These are phyloP conservation scores for Coemansia sp. DNA, from an alignment of 192 early-diverging fungal genomes.

Conservation along the genomic window DNA sequence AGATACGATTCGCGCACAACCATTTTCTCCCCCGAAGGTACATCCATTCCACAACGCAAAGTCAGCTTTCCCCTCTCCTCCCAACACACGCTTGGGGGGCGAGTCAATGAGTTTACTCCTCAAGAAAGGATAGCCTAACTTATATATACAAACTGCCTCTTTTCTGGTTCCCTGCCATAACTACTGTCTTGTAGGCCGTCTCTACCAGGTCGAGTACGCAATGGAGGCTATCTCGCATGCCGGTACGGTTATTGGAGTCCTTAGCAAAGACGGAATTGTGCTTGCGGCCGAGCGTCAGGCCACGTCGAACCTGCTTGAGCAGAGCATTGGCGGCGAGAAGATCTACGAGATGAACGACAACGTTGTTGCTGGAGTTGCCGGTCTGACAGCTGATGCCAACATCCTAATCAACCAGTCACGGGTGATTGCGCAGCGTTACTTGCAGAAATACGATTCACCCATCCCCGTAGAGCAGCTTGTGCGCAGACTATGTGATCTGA, in stretches of 20 bases:
- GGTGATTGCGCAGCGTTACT: conserved; percentile 82
- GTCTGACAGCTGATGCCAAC: conserved; percentile 95
- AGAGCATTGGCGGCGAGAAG: conserved; percentile 83
- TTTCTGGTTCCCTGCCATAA: no score
- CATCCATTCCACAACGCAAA: no score
- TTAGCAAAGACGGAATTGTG: conserved; percentile 88
- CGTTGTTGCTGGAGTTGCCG: conserved; percentile 91
- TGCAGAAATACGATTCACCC: conserved; percentile 80
- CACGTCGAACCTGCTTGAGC: conserved; percentile 89
- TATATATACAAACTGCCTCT: no score
- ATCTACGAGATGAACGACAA: conserved; percentile 95
- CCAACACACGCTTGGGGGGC: no score
- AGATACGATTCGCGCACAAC: conserved; percentile 98
- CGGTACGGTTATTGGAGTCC: conserved; percentile 90
- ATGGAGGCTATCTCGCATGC: conserved; percentile 99
- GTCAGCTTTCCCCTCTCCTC: no score
- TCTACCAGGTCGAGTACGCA: conserved; percentile 99
- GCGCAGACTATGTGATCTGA: conserved; percentile 91
- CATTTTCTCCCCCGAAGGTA: conserved; percentile 99
- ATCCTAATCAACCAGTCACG: conserved; percentile 89
- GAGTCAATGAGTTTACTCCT: no score
- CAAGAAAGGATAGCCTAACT: no score
- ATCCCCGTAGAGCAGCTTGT: conserved; percentile 97
- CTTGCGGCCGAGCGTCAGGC: conserved; percentile 97
- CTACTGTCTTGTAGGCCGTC: conserved; percentile 73